These are phyloP conservation scores for Verticillium isaacii DNA, from an alignment of 2,329 filamentous ascomycete genomes.

Conservation along the genomic window DNA sequence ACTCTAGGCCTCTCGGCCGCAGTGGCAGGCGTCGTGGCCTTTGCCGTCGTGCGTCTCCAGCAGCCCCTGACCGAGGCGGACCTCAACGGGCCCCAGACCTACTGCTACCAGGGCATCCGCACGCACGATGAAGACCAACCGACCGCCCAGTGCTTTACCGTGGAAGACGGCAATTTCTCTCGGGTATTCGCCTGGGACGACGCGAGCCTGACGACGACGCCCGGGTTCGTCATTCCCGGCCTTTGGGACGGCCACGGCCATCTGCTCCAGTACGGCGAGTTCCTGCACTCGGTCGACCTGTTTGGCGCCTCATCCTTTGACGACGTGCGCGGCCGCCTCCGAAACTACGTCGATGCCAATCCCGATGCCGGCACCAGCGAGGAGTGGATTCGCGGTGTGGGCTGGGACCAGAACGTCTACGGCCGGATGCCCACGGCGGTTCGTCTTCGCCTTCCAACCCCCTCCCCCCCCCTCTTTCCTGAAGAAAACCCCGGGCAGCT, in stretches of 20 bases:
- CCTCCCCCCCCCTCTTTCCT: background rate
- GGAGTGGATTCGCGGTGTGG: slow-evolving; percentile 62
- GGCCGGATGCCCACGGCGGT: slow-evolving; percentile 62
- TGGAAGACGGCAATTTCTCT: slow-evolving; percentile 45
- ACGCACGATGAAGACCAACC: slow-evolving; percentile 30
- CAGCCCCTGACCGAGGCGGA: slow-evolving; percentile 8
- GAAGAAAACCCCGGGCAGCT: background rate
- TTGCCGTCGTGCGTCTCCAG: slow-evolving; percentile 21
- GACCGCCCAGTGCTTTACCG: slow-evolving; percentile 50
- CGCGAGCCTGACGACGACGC: slow-evolving; percentile 18
- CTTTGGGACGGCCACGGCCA: slow-evolving; percentile 70
- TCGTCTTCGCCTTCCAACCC: slow-evolving; percentile 20
- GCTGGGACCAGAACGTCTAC: slow-evolving; percentile 66
- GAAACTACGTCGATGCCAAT: slow-evolving; percentile 43
- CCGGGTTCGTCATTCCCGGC: slow-evolving; percentile 58
- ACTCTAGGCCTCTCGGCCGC: slow-evolving; percentile 22
- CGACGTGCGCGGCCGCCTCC: slow-evolving; percentile 49
- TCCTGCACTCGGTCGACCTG: slow-evolving; percentile 60
- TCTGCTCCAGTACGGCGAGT: slow-evolving; percentile 61
- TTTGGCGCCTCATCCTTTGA: slow-evolving; percentile 53
- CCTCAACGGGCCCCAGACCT: slow-evolving; percentile 15
- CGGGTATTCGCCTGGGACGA: slow-evolving; percentile 36
- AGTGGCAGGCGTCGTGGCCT: slow-evolving; percentile 18
- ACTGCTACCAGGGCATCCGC: slow-evolving; percentile 34
- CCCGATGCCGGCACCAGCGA: slow-evolving; percentile 45